Evolutionary conservation across 768 basidiomycete species (phyloP).

Genomic region (Boletus tomentosulus): DNA sequence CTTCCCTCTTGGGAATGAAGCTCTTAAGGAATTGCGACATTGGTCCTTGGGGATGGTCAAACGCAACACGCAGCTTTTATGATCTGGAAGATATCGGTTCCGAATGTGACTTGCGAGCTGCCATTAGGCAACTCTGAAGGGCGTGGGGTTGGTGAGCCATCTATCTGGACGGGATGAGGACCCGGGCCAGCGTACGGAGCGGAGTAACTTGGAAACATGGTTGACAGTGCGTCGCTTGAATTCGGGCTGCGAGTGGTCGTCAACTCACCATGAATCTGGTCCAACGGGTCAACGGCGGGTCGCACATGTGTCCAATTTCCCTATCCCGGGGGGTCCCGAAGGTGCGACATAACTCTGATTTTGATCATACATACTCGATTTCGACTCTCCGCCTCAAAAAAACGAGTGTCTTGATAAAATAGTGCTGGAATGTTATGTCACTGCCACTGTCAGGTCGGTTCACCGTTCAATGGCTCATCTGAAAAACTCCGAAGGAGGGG

Average conservation of each 20-base stretch:
- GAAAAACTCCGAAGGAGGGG: too few relatives aligned
- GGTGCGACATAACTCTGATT: not conserved
- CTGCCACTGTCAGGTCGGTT: too few relatives aligned
- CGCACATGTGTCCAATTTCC: not conserved
- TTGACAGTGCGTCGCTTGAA: not conserved
- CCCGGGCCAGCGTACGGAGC: not conserved
- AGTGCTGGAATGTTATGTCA: too few relatives aligned
- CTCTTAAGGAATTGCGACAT: constrained; percentile 39
- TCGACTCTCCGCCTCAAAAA: not conserved
- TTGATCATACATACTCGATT: not conserved
- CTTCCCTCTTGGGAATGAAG: constrained; percentile 48
- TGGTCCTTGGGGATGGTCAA: not conserved
- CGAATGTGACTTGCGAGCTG: not conserved
- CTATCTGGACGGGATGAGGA: not conserved
- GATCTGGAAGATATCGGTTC: constrained; percentile 1
- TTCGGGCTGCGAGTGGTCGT: not conserved
- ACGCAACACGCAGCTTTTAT: constrained; percentile 13
- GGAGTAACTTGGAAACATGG: not conserved
- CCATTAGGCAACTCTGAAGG: not conserved
- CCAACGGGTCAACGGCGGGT: not conserved
- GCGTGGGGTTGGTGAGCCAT: not conserved
- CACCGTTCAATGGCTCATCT: too few relatives aligned
- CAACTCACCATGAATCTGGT: too few relatives aligned
- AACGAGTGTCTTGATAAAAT: too few relatives aligned
- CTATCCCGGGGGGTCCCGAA: not conserved